Conservation (phyloP, 2,329 filamentous ascomycete genomes). For the Fusarium pseudonygamai region DNA sequence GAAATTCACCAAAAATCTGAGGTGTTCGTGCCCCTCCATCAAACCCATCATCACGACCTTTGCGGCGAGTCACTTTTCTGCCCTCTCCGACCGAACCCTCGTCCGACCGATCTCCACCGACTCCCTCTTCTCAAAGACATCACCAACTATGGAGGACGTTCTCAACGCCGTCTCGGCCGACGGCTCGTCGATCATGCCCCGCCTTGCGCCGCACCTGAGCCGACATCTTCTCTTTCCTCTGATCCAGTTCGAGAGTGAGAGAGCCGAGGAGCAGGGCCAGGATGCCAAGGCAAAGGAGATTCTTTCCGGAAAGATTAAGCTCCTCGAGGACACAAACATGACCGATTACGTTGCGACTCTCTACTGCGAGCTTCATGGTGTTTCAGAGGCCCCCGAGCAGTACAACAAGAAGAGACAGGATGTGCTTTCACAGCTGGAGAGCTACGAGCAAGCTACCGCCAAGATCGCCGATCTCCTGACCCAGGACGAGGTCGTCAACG, state of each 20-base stretch:
- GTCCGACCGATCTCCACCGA: constrained; percentile 20
- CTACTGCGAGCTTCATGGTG: constrained; percentile 87
- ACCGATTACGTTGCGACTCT: constrained; percentile 95
- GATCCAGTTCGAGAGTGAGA: constrained; percentile 87
- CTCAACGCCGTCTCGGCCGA: constrained; percentile 66
- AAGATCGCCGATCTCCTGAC: constrained; percentile 89
- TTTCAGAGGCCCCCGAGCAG: constrained; percentile 81
- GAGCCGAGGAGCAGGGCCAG: constrained; percentile 78
- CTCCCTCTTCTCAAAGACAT: constrained; percentile 12
- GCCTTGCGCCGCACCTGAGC: constrained; percentile 91
- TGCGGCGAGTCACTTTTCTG: constrained; percentile 43
- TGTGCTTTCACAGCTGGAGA: constrained; percentile 83
- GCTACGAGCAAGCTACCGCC: constrained; percentile 85
- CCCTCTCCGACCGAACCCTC: constrained; percentile 19
- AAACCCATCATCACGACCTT: constrained; percentile 36
- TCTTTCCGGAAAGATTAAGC: constrained; percentile 87
- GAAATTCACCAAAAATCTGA: constrained; percentile 55
- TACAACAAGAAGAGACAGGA: constrained; percentile 90
- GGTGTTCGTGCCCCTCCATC: constrained; percentile 49
- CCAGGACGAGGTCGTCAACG: constrained; percentile 88
- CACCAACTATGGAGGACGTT: constrained; percentile 53
- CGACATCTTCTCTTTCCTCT: constrained; percentile 96
- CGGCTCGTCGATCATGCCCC: constrained; percentile 84
- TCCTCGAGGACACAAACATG: constrained; percentile 98
- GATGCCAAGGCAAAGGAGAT: constrained; percentile 72